Base-by-base conservation (phyloP, 108 stramenopile species). In the Schizochytrium sp. region DNA sequence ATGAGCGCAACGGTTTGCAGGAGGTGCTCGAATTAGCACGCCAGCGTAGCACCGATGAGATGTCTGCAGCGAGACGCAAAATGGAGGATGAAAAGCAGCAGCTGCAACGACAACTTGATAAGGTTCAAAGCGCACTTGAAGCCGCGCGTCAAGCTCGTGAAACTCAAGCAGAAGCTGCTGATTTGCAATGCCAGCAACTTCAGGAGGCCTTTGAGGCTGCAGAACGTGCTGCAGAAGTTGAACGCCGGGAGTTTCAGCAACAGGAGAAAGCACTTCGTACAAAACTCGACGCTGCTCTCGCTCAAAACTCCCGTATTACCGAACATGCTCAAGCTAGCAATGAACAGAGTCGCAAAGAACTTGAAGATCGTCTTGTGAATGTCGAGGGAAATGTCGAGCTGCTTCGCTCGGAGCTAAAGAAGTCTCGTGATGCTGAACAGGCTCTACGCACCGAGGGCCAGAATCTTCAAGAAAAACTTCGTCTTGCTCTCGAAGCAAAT, bases 401-500 rank as follows among this genome's bases (percentile, higher is more conserved):
- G 28, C 64, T 69, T 7, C 64, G 64, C 64, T 12, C 12, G 28
- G 64, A 69, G 64, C 64, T 12, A 8, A 44, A 7, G 42, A 15
- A 7, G 12, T 38, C 64, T 7, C 64, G 15, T 7, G 64, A 69
- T 7, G 15, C 7, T 7, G 64, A 69, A 15, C 12, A 15, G 12
- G 64, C 64, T 7, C 64, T 69, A 7, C 64, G 64, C 12, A 15
- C 64, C 8, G 64, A 38, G 42, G 28, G 42, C 42, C 64, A 15
- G 64, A 44, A 38, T 15, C 64, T 69, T 15, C 64, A 69, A 2
- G 64, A 69, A 7, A 69, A 69, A 15, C 64, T 69, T 69, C 64
- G 64, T 5, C 64, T 69, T 15, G 64, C 64, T 0, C 64, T 69
- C 28, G 64, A 69, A 10, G 64, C 64, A 38, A 69, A 69, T 69